phyloP scores from a whole-genome alignment of 2,329 filamentous ascomycete species.

The Fusarium graminum region DNA sequence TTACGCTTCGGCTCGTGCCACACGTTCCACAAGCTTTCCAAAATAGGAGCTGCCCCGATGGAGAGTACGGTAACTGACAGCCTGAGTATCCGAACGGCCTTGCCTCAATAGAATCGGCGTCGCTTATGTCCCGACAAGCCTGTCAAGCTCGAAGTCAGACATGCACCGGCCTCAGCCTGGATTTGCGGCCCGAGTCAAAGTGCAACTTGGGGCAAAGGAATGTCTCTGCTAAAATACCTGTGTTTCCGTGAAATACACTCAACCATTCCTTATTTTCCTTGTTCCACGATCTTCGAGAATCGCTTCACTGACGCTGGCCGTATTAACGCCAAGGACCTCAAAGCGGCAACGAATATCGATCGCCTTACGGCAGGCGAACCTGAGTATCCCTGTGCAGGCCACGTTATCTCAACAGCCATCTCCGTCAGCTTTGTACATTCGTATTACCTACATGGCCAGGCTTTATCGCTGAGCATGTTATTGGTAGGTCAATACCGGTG shows the following conservation, averaged over 20 bases:
- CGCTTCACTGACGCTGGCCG: constrained; percentile 43
- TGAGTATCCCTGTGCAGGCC: constrained; percentile 13
- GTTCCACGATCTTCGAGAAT: constrained; percentile 50
- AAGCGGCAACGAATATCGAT: constrained; percentile 23
- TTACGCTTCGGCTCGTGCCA: constrained; percentile 28
- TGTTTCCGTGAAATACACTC: constrained; percentile 35
- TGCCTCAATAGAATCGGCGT: constrained; percentile 22
- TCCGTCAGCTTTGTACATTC: constrained; percentile 7
- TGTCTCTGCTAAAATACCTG: constrained; percentile 30
- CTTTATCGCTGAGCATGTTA: background rate
- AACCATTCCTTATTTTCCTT: constrained; percentile 37
- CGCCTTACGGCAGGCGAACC: constrained; percentile 23
- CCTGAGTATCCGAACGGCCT: constrained; percentile 31
- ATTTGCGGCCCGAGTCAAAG: constrained; percentile 49
- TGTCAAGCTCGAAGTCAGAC: constrained; percentile 50
- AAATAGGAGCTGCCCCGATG: constrained; percentile 32
- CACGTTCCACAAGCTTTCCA: constrained; percentile 39
- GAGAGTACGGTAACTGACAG: constrained; percentile 29
- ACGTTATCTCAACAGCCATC: constrained; percentile 1
- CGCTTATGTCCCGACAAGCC: constrained; percentile 41
- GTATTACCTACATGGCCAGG: constrained; percentile 1
- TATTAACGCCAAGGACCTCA: constrained; percentile 40
- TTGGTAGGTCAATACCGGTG: background rate
- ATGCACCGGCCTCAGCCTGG: constrained; percentile 42
- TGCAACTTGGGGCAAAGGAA: constrained; percentile 35